A percentile compares a stretch with the other conserved stretches of the same genome.
These are phyloP conservation scores for Sicyos edulis DNA, from an alignment of 306 rosid species.

Conservation along the genomic window DNA sequence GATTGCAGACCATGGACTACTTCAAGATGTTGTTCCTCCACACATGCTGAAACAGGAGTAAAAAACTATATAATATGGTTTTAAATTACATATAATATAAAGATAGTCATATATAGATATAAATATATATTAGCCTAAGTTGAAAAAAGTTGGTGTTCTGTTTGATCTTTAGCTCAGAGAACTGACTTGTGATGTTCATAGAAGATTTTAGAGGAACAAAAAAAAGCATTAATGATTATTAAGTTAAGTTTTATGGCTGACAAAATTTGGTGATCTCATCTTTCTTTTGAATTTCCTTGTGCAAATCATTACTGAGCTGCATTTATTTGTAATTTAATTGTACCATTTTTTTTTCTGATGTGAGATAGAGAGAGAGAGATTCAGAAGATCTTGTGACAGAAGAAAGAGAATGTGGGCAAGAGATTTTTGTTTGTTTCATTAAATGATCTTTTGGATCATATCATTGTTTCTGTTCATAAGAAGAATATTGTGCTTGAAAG, in stretches of 20 bases:
- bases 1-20: slow-evolving; percentile 66
- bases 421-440: neutral
- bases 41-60: slow-evolving; percentile 62
- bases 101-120: neutral
- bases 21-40: slow-evolving; percentile 77
- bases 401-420: neutral
- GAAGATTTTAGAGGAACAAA: neutral
- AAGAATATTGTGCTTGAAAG: neutral
- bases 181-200: slow-evolving; percentile 17
- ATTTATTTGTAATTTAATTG: neutral
- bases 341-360: neutral
- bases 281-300: neutral
- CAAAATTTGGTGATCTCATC: neutral
- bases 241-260: neutral
- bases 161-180: neutral
- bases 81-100: neutral
- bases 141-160: neutral
- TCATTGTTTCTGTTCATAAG: neutral
- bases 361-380: neutral
- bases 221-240: neutral
- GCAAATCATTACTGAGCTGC: neutral
- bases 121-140: neutral
- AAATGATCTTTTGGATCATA: neutral
- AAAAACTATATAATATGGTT: neutral
- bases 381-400: neutral